A percentile compares a stretch with the other conserved stretches of the same genome.
These are phyloP conservation scores for Pyrus hybrid DNA, from an alignment of 331 rosid species.

Conservation along the genomic window DNA sequence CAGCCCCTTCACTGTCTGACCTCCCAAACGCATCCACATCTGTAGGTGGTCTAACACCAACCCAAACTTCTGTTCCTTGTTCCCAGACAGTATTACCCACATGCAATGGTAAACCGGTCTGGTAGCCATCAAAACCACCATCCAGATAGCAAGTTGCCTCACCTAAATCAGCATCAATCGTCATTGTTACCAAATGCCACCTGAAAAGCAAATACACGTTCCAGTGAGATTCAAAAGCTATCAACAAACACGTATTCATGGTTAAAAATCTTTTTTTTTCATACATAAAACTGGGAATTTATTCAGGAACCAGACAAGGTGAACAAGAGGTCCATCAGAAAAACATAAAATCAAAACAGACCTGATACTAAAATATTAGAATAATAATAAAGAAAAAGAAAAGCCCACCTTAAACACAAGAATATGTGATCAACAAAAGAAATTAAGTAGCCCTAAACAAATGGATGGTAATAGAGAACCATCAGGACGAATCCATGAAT, in stretches of 20 bases:
- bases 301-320: neutral
- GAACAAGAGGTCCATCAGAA: neutral
- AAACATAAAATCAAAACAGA: neutral
- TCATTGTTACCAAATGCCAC: slow-evolving; percentile 98
- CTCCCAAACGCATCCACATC: slow-evolving; percentile 96
- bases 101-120: slow-evolving; percentile 70
- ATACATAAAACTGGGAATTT: neutral
- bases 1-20: slow-evolving; percentile 99
- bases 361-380: neutral
- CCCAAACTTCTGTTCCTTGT: slow-evolving; percentile 89
- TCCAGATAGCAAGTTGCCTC: slow-evolving; percentile 93
- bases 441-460: neutral
- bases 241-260: neutral
- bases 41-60: slow-evolving; percentile 90
- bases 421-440: neutral
- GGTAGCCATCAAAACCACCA: slow-evolving; percentile 97
- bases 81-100: slow-evolving; percentile 82
- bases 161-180: slow-evolving; percentile 86
- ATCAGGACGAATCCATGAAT: neutral
- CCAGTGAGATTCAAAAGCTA: neutral
- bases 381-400: neutral
- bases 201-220: slow-evolving; percentile 37
- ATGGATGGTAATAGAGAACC: neutral
- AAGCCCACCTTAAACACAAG: neutral
- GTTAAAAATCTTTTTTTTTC: neutral